Conservation (phyloP, 225 moss, liverwort and hornwort genomes). For the Pleurozium schreberi region DNA sequence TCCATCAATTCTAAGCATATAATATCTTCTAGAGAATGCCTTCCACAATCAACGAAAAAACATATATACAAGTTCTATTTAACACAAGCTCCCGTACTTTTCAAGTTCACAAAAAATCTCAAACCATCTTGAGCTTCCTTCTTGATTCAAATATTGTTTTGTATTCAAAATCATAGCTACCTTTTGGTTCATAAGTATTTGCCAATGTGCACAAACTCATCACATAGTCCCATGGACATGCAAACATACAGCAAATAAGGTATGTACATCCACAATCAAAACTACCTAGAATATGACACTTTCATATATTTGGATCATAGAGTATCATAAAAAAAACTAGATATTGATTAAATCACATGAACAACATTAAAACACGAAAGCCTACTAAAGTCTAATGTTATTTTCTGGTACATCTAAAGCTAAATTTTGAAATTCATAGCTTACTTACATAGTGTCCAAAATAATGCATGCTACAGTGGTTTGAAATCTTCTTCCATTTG, state of each 20-base stretch:
- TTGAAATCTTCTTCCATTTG: too few species aligned
- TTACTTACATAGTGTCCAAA: too few species aligned
- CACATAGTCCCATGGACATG: neutral
- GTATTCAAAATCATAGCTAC: neutral
- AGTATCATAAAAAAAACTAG: neutral
- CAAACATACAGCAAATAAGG: neutral
- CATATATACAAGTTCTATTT: neutral
- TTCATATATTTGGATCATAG: neutral
- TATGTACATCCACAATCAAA: neutral
- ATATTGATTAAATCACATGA: neutral
- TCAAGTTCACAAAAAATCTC: neutral
- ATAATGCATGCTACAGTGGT: too few species aligned
- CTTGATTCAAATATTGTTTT: neutral
- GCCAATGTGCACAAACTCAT: neutral
- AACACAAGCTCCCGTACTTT: neutral
- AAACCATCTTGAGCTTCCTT: neutral
- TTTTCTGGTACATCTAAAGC: neutral
- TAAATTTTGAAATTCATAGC: too few species aligned
- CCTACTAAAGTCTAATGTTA: too few species aligned
- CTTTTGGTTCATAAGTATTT: neutral
- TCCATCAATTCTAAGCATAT: neutral
- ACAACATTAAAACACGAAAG: neutral
- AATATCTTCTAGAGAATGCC: neutral
- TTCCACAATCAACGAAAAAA: neutral
- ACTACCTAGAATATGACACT: neutral